Evolutionary conservation across 441 rosid species (phyloP).

Genomic region (Gossypium schwendimanii): DNA sequence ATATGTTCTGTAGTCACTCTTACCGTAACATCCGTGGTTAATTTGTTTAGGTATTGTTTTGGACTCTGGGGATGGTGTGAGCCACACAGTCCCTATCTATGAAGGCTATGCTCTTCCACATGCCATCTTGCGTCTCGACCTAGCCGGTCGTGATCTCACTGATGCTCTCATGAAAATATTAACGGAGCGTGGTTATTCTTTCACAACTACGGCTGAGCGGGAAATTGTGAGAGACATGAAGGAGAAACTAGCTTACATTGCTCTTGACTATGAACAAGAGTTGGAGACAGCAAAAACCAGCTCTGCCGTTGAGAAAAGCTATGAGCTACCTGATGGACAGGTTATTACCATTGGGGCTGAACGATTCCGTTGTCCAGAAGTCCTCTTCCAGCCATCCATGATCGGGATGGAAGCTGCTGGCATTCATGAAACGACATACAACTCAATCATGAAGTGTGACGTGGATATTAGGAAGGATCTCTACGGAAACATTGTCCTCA

Average conservation of each 20-base stretch:
- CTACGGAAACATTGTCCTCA: conserved; percentile 67
- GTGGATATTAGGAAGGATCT: conserved; percentile 72
- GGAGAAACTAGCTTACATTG: conserved; percentile 65
- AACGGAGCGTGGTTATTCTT: conserved; percentile 67
- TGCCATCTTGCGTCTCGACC: conserved; percentile 65
- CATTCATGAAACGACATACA: conserved; percentile 61
- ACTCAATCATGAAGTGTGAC: conserved; percentile 70
- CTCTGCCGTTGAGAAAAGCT: conserved; percentile 58
- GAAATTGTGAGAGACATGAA: conserved; percentile 75
- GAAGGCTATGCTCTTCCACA: conserved; percentile 76
- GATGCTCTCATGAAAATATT: conserved; percentile 65
- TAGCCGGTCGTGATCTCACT: conserved; percentile 74
- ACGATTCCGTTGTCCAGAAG: conserved; percentile 75
- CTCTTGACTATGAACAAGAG: conserved; percentile 66
- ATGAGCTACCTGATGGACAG: conserved; percentile 72
- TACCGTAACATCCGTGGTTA: not conserved
- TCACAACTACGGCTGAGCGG: conserved; percentile 63
- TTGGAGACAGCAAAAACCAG: conserved; percentile 45
- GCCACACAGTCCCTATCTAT: conserved; percentile 74
- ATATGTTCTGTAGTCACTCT: not conserved
- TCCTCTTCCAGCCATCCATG: conserved; percentile 69
- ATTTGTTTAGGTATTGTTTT: conserved; percentile 50
- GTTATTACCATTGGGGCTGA: conserved; percentile 67
- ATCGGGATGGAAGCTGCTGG: conserved; percentile 68
- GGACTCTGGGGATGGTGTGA: conserved; percentile 81